A percentile compares a stretch with the other conserved stretches of the same genome.
Evolutionary conservation across 768 basidiomycete genomes (phyloP).

Genomic region (Gloeostereum incarnatum): DNA sequence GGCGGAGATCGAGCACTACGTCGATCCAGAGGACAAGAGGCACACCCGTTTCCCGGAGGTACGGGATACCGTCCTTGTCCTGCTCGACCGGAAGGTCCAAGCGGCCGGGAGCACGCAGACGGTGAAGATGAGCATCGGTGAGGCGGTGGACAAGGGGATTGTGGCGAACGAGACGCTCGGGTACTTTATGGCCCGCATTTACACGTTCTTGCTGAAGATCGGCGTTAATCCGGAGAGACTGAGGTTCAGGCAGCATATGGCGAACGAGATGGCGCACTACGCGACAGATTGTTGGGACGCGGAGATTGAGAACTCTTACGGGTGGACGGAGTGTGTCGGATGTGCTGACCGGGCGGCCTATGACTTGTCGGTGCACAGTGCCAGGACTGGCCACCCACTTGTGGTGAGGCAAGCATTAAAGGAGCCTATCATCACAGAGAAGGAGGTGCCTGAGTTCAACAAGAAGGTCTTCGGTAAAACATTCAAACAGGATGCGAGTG

Average conservation of each 20-base stretch:
- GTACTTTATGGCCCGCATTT: slow-evolving; percentile 92
- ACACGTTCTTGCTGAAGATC: slow-evolving; percentile 82
- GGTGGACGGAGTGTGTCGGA: slow-evolving; percentile 98
- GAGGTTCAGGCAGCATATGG: slow-evolving; percentile 97
- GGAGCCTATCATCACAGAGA: slow-evolving; percentile 78
- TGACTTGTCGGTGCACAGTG: slow-evolving; percentile 85
- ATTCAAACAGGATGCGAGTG: slow-evolving; percentile 75
- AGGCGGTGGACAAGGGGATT: slow-evolving; percentile 77
- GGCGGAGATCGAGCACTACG: slow-evolving; percentile 99
- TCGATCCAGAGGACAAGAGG: slow-evolving; percentile 87
- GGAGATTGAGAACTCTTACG: slow-evolving; percentile 84
- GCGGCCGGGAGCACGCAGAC: slow-evolving; percentile 58
- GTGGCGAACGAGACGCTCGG: slow-evolving; percentile 97
- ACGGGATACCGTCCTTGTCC: slow-evolving; percentile 59
- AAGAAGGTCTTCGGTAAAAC: slow-evolving; percentile 86
- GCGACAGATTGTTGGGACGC: slow-evolving; percentile 99
- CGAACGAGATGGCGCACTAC: slow-evolving; percentile 99
- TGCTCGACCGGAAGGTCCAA: slow-evolving; percentile 85
- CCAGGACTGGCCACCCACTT: slow-evolving; percentile 75
- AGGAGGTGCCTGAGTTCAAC: slow-evolving; percentile 70
- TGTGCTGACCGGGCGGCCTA: slow-evolving; percentile 98
- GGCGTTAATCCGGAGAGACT: slow-evolving; percentile 79
- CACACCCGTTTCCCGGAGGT: slow-evolving; percentile 82
- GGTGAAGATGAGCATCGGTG: slow-evolving; percentile 67
- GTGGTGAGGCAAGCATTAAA: slow-evolving; percentile 82